Conservation (phyloP, 2,329 filamentous ascomycete genomes). For the Fusarium staphyleae region DNA sequence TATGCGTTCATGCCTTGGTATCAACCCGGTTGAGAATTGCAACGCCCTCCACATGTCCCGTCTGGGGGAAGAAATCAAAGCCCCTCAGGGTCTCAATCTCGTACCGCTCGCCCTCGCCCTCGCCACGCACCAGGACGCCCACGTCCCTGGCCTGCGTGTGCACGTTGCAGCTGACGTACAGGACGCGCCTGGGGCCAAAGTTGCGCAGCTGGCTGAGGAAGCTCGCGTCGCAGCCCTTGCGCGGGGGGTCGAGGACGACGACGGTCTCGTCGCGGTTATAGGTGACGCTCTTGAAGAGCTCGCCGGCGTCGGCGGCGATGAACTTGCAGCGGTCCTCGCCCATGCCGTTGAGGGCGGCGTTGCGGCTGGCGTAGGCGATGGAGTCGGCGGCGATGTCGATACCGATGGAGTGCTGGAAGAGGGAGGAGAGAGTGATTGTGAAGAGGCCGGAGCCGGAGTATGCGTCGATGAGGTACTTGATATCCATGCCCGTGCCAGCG, state of each 20-base stretch:
- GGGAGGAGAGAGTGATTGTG: slow-evolving; percentile 86
- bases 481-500: slow-evolving; percentile 45
- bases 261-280: slow-evolving; percentile 84
- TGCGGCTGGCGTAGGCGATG: slow-evolving; percentile 79
- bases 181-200: slow-evolving; percentile 79
- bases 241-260: slow-evolving; percentile 94
- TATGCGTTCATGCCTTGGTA: slow-evolving; percentile 20
- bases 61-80: slow-evolving; percentile 98
- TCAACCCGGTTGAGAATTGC: slow-evolving; percentile 67
- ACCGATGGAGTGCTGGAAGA: slow-evolving; percentile 85
- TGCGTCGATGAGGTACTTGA: slow-evolving; percentile 93
- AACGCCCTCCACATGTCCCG: slow-evolving; percentile 73
- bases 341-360: slow-evolving; percentile 80
- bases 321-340: slow-evolving; percentile 75
- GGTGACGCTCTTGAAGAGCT: slow-evolving; percentile 77
- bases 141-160: slow-evolving; percentile 96
- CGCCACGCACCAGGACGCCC: slow-evolving; percentile 81
- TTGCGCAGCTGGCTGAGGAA: slow-evolving; percentile 83
- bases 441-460: slow-evolving; percentile 98
- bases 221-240: slow-evolving; percentile 88
- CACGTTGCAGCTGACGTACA: slow-evolving; percentile 98
- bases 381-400: slow-evolving; percentile 87
- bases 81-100: slow-evolving; percentile 89
- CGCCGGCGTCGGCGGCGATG: slow-evolving; percentile 84
- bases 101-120: slow-evolving; percentile 64